A percentile compares a stretch with the other conserved stretches of the same genome.
Evolutionary conservation across 768 basidiomycete species (phyloP).

Genomic region (Tremella yokohamensis): DNA sequence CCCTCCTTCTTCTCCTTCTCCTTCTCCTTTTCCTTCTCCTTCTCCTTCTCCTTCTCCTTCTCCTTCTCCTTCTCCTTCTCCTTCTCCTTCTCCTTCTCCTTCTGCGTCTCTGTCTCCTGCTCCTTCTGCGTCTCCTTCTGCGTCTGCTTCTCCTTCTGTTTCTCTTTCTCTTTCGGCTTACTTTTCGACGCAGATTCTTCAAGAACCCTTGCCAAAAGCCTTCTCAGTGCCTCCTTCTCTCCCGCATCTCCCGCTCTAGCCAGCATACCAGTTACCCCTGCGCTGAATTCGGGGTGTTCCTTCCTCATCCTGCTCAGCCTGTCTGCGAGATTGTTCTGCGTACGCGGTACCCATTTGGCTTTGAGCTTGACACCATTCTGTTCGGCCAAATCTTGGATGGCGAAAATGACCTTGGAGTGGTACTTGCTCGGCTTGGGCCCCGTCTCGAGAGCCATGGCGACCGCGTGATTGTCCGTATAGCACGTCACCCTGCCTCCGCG

Average conservation of each 20-base stretch:
- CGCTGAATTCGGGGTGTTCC: too few relatives aligned
- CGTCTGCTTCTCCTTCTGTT: too few relatives aligned
- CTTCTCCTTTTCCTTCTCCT: not conserved
- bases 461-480: not conserved
- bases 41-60: not conserved
- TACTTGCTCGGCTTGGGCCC: not conserved
- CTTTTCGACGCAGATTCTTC: not conserved
- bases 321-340: constrained; percentile 1
- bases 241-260: not conserved
- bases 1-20: not conserved
- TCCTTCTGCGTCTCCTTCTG: constrained; percentile 8
- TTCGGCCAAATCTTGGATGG: not conserved
- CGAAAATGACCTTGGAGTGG: not conserved
- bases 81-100: not conserved
- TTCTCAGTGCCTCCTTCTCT: constrained; percentile 2
- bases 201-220: not conserved
- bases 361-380: not conserved
- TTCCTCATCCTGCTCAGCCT: not conserved
- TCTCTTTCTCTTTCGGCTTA: not conserved
- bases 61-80: not conserved
- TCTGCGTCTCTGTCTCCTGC: constrained; percentile 3
- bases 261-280: too few relatives aligned
- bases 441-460: too few relatives aligned
- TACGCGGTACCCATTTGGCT: not conserved
- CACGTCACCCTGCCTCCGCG: not conserved